phyloP scores from a whole-genome alignment of 345 rosid genomes.

The Orychophragmus violaceus region DNA sequence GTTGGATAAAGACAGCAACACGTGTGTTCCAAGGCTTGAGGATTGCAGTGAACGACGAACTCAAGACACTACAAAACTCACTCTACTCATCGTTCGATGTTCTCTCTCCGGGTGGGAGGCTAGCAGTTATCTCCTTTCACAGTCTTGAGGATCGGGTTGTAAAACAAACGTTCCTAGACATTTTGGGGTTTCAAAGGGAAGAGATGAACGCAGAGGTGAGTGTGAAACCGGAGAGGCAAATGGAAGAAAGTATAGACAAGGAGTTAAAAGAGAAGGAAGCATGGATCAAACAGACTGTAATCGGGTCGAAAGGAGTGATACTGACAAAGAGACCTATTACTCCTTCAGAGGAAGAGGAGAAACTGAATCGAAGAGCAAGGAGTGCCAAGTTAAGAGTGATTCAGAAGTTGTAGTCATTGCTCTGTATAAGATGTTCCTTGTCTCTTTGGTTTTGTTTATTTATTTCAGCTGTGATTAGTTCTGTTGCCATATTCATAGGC shows the following conservation, averaged over 20 bases:
- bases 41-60: conserved; percentile 93
- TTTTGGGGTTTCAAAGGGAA: conserved; percentile 35
- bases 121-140: conserved; percentile 90
- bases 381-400: conserved; percentile 93
- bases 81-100: conserved; percentile 62
- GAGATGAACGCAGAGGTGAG: conserved; percentile 18
- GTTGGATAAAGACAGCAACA: conserved; percentile 96
- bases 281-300: conserved; percentile 61
- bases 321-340: conserved; percentile 90
- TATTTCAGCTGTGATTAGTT: too few species aligned
- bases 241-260: conserved; percentile 10
- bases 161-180: conserved; percentile 78
- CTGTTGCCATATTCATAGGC: neutral
- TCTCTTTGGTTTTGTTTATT: neutral
- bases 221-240: conserved; percentile 16
- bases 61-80: conserved; percentile 61
- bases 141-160: conserved; percentile 94
- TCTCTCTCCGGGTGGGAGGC: conserved; percentile 85
- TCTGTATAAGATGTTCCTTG: neutral
- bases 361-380: conserved; percentile 60
- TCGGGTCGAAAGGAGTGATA: conserved; percentile 55
- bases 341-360: conserved; percentile 79
- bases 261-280: conserved; percentile 32
- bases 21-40: conserved; percentile 89
- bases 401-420: conserved; percentile 37